Conservation (phyloP, 2,329 filamentous ascomycete genomes). For the Periconia sp. region DNA sequence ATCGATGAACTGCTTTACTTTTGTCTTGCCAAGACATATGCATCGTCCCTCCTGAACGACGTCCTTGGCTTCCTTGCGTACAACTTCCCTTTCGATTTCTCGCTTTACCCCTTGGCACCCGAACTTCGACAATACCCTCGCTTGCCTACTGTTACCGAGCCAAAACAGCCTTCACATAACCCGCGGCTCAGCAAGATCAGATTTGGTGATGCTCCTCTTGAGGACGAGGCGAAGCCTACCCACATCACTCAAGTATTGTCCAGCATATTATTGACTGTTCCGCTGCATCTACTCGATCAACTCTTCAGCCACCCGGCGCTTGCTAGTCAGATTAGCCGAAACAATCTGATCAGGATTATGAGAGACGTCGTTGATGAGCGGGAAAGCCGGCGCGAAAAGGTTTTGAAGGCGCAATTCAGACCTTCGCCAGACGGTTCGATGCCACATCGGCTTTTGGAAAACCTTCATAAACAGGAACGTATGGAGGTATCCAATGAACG, state of each 20-base stretch:
- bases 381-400: constrained; percentile 43
- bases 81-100: constrained; percentile 63
- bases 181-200: constrained; percentile 65
- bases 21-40: constrained; percentile 58
- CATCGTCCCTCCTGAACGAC: constrained; percentile 56
- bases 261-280: constrained; percentile 68
- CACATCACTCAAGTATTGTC: constrained; percentile 59
- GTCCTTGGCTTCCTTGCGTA: constrained; percentile 62
- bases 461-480: constrained; percentile 32
- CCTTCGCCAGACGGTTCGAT: constrained; percentile 18
- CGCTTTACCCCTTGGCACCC: constrained; percentile 55
- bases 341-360: constrained; percentile 44
- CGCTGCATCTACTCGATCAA: constrained; percentile 66
- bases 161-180: constrained; percentile 45
- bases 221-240: constrained; percentile 44
- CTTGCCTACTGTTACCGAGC: constrained; percentile 44
- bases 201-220: constrained; percentile 66
- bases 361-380: constrained; percentile 48
- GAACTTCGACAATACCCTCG: constrained; percentile 52
- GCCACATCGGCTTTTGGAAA: constrained; percentile 25
- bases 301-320: constrained; percentile 64
- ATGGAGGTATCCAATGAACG: constrained; percentile 40
- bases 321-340: constrained; percentile 47
- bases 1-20: constrained; percentile 64
- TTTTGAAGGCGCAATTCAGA: constrained; percentile 26